Conservation (phyloP, 805 yeast genomes). For the Ogataea populi-albae region DNA sequence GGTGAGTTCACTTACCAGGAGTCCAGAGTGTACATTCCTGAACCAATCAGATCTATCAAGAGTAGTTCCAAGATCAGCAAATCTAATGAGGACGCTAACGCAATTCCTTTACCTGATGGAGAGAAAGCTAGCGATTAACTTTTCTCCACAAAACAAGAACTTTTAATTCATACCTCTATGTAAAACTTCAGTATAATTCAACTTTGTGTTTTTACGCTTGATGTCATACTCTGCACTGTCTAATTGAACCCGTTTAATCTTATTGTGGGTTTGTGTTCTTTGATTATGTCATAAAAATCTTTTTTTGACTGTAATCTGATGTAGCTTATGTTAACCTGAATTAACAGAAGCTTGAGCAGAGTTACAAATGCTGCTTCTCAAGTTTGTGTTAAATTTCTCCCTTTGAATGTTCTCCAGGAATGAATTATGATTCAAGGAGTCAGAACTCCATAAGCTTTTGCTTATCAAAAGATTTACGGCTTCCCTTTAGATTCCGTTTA, state of each 20-base stretch:
- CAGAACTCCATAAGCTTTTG: constrained; percentile 39
- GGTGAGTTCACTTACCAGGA: constrained; percentile 83
- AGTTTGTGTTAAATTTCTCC: too few relatives aligned
- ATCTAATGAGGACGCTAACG: constrained; percentile 25
- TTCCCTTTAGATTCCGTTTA: constrained; percentile 48
- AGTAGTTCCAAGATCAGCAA: constrained; percentile 19
- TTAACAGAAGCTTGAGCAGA: too few relatives aligned
- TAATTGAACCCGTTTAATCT: too few relatives aligned
- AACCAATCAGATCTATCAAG: constrained; percentile 66
- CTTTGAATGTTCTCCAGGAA: not conserved
- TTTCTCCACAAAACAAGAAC: too few relatives aligned
- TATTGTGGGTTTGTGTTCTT: too few relatives aligned
- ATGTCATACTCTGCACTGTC: too few relatives aligned
- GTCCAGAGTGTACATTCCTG: constrained; percentile 65
- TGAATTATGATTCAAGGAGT: constrained; percentile 23
- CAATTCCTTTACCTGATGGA: constrained; percentile 30
- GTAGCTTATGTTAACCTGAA: too few relatives aligned
- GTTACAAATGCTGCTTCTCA: too few relatives aligned
- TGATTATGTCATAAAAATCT: too few relatives aligned
- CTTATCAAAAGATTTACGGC: constrained; percentile 51
- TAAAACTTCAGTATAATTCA: too few relatives aligned
- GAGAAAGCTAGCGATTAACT: constrained; percentile 24
- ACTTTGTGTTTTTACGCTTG: too few relatives aligned
- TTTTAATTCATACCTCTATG: too few relatives aligned
- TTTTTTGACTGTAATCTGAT: not conserved